Evolutionary conservation across 2,329 filamentous ascomycete genomes (phyloP).

Genomic region (Pseudogymnoascus sp.): DNA sequence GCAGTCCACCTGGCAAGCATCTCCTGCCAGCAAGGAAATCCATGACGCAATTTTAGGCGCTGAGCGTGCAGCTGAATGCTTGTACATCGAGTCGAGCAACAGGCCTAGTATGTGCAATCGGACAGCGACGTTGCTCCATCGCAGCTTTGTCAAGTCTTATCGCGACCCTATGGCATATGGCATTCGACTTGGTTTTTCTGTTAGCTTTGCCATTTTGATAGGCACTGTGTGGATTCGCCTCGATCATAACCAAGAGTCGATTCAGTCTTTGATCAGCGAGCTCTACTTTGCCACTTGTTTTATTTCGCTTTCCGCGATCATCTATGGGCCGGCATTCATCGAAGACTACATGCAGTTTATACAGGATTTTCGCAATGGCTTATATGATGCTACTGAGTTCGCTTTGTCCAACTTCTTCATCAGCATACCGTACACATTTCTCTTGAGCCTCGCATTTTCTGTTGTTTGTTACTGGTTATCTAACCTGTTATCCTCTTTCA

Average conservation of each 20-base stretch:
- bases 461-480: slow-evolving; percentile 68
- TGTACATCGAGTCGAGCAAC: too few species aligned
- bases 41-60: too few species aligned
- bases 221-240: slow-evolving; percentile 75
- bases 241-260: slow-evolving; percentile 57
- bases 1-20: too few species aligned
- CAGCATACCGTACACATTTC: slow-evolving; percentile 47
- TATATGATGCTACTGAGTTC: slow-evolving; percentile 65
- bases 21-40: too few species aligned
- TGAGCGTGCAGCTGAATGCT: too few species aligned
- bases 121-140: too few species aligned
- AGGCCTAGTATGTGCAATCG: too few species aligned
- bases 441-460: slow-evolving; percentile 67
- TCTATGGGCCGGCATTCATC: slow-evolving; percentile 72
- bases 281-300: slow-evolving; percentile 66
- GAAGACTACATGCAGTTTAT: slow-evolving; percentile 63
- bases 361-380: slow-evolving; percentile 70
- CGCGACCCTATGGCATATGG: slow-evolving; percentile 74
- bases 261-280: slow-evolving; percentile 71
- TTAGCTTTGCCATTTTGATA: slow-evolving; percentile 69
- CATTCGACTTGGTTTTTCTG: slow-evolving; percentile 72
- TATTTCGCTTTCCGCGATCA: slow-evolving; percentile 68
- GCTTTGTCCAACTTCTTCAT: slow-evolving; percentile 70
- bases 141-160: slow-evolving; percentile 56
- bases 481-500: slow-evolving; percentile 57